Percentiles rank a stretch among this genome's conserved stretches.
Evolutionary conservation across 2,329 filamentous ascomycete species (phyloP).

Genomic region (Amauroascus verrucosus): DNA sequence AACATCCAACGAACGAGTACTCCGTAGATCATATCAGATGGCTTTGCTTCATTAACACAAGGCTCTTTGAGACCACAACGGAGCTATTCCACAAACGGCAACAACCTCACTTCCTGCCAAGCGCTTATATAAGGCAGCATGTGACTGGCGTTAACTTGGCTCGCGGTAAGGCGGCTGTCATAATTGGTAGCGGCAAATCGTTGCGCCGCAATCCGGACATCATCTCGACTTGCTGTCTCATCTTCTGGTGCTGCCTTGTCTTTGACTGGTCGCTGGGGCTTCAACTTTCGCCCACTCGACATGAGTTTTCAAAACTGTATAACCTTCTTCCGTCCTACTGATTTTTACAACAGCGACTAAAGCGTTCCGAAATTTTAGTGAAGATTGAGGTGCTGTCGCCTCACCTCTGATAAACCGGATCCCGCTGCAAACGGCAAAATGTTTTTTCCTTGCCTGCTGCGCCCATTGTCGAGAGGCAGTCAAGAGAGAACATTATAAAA

Average conservation of each 20-base stretch:
- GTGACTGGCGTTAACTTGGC: too few species aligned
- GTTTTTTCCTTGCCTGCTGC: background rate
- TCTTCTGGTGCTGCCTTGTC: background rate
- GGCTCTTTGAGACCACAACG: too few species aligned
- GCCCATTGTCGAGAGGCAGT: background rate
- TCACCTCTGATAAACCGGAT: background rate
- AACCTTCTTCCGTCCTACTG: background rate
- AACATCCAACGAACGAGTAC: background rate
- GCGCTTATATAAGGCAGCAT: too few species aligned
- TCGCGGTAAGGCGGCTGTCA: too few species aligned
- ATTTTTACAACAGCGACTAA: background rate
- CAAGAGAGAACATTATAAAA: too few species aligned
- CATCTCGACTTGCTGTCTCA: too few species aligned
- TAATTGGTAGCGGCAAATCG: too few species aligned
- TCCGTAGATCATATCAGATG: too few species aligned
- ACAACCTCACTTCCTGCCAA: too few species aligned
- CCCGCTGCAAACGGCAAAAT: background rate
- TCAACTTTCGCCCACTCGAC: background rate
- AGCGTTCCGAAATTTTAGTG: background rate
- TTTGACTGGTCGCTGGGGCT: background rate
- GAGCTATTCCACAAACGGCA: too few species aligned
- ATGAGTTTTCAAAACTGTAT: background rate
- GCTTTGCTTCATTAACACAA: too few species aligned
- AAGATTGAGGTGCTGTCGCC: background rate
- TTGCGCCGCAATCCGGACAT: too few species aligned